Evolutionary conservation across 441 rosid genomes (phyloP).

Genomic region (Eruca vesicaria): DNA sequence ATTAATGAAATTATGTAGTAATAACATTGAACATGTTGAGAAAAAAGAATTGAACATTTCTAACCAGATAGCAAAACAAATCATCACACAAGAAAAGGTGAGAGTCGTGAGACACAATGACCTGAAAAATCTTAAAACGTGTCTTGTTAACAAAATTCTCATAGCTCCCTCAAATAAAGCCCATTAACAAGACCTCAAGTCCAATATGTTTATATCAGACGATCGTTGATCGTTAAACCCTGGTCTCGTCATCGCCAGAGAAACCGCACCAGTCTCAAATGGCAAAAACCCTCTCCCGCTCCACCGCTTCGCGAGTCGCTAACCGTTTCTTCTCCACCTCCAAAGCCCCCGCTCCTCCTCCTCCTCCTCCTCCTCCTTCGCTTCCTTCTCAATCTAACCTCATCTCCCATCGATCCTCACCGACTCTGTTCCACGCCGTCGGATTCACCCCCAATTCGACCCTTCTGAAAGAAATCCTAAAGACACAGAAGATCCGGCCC

Average conservation of each 20-base stretch:
- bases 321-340: conserved; percentile 29
- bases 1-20: too few relatives aligned
- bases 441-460: conserved; percentile 26
- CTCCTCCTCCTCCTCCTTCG: conserved; percentile 18
- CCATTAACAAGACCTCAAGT: too few relatives aligned
- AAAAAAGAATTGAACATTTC: too few relatives aligned
- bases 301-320: conserved; percentile 48
- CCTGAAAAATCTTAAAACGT: too few relatives aligned
- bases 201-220: neutral
- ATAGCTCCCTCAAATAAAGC: too few relatives aligned
- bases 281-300: conserved; percentile 36
- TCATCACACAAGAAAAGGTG: too few relatives aligned
- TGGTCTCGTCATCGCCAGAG: too few relatives aligned
- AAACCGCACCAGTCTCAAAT: conserved; percentile 4
- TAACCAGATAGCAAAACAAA: too few relatives aligned
- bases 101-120: too few relatives aligned
- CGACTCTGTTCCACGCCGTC: conserved; percentile 46
- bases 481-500: conserved; percentile 46
- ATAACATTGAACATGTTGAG: too few relatives aligned
- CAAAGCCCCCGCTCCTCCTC: conserved; percentile 36
- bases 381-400: conserved; percentile 29
- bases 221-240: conserved; percentile 15
- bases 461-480: conserved; percentile 35
- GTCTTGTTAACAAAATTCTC: too few relatives aligned
- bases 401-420: conserved; percentile 44